These are phyloP conservation scores for Chrysanthemum makinoi DNA, from an alignment of 129 eudicot genomes.

Conservation along the genomic window DNA sequence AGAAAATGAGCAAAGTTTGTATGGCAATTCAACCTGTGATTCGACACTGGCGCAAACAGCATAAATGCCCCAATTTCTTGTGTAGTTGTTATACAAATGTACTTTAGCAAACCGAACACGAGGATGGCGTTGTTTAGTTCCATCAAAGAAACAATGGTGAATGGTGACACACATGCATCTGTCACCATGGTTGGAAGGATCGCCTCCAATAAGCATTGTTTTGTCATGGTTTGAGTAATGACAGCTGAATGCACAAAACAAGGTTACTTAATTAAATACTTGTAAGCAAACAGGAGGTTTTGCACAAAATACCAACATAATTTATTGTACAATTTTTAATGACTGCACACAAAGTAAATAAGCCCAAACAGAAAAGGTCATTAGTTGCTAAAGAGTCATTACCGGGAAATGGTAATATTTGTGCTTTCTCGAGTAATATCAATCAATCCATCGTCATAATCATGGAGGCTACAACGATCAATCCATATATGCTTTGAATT, in stretches of 20 bases:
- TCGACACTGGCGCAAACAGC: slow-evolving; percentile 97
- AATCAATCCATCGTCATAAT: slow-evolving; percentile 79
- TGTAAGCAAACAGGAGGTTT: neutral
- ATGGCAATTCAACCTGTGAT: slow-evolving; percentile 54
- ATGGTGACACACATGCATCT: slow-evolving; percentile 53
- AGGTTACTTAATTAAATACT: neutral
- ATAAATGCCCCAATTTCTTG: slow-evolving; percentile 89
- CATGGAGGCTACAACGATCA: slow-evolving; percentile 80
- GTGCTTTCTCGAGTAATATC: slow-evolving; percentile 46
- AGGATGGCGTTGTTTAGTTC: slow-evolving; percentile 91
- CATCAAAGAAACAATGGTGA: slow-evolving; percentile 68
- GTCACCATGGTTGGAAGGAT: slow-evolving; percentile 71
- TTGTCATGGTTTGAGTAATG: slow-evolving; percentile 79
- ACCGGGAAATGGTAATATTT: slow-evolving; percentile 31
- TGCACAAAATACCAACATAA: neutral
- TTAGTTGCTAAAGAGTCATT: neutral
- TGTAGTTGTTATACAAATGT: slow-evolving; percentile 89
- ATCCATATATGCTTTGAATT: slow-evolving; percentile 95
- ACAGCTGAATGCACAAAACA: slow-evolving; percentile 50
- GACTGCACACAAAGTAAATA: neutral
- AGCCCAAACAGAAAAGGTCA: neutral
- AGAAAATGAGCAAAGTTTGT: neutral
- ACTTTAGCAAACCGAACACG: slow-evolving; percentile 91
- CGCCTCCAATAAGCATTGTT: slow-evolving; percentile 84
- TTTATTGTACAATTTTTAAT: too few relatives aligned